phyloP scores from a whole-genome alignment of 441 rosid genomes.

The Syzygium syzygioides region DNA sequence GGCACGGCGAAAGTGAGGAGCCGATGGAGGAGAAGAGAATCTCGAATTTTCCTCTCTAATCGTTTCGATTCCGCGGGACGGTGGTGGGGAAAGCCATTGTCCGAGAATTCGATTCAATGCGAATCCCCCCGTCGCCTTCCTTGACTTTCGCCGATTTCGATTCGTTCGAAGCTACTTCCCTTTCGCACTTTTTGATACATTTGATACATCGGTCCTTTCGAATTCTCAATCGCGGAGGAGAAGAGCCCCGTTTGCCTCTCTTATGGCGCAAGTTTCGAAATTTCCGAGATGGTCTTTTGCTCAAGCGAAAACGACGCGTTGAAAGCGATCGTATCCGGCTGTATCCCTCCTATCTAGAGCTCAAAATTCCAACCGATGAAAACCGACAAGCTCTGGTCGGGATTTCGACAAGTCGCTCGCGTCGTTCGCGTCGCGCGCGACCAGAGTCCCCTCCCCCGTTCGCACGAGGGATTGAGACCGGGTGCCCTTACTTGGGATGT shows the following conservation, averaged over 20 bases:
- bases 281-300: not conserved
- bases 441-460: too few species aligned
- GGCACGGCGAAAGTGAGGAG: too few species aligned
- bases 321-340: too few species aligned
- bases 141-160: not conserved
- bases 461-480: too few species aligned
- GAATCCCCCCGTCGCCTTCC: not conserved
- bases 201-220: rapidly evolving
- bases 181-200: not conserved
- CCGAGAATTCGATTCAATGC: not conserved
- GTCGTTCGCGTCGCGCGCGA: not conserved
- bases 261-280: not conserved
- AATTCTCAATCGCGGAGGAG: rapidly evolving
- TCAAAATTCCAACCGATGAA: too few species aligned
- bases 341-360: too few species aligned
- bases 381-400: too few species aligned
- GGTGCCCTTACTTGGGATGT: too few species aligned
- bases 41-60: not conserved
- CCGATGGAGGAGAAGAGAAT: too few species aligned
- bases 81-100: not conserved
- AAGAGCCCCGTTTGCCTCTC: not conserved
- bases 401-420: too few species aligned
- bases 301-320: too few species aligned
- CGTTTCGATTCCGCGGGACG: not conserved
- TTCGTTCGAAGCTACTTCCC: not conserved